Evolutionary conservation across 140 eudicot species (phyloP), one percentile per base, ranked within the genome.

Genomic region (Stevia rebaudiana): DNA sequence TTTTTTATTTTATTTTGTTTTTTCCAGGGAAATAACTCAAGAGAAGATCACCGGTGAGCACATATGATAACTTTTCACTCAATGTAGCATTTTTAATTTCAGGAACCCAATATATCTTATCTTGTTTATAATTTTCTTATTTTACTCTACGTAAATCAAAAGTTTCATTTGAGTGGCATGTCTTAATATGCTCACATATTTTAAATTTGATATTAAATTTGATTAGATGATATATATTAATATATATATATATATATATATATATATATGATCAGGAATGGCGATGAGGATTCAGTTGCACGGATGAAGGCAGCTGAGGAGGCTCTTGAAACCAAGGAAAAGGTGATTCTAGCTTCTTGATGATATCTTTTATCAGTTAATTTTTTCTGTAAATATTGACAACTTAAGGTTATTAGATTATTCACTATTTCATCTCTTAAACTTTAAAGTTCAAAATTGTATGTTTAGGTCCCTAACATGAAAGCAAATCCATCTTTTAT

Each of bases 231-330:
- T n/a, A n/a, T n/a, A n/a, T n/a, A n/a, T n/a, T n/a, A n/a, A n/a
- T n/a, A n/a, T n/a, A n/a, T n/a, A n/a, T n/a, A n/a, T n/a, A n/a
- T n/a, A n/a, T n/a, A n/a, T n/a, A 54, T 22, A 17, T 41, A 10
- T 37, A 15, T 52, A 7, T 36, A 15, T 73, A 68, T 80, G 68
- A 54, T 55, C 83, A 88, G 96, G 79, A 86, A 88, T 48, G 86
- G 77, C 35, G 73, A 76, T 58, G 78, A 76, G 79, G 98, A 88
- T 71, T 71, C 99, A 66, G 57, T 92, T 43, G 89, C 88, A 66
- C 86, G 51, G 65, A 92, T 88, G 99, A 84, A 74, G 75, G 96
- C 95, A 47, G 81, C 92, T 62, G 95, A 81, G 61, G 94, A 85
- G 69, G 85, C 86, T 5, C 80, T 88, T 79, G 88, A 78, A 80